Conservation (phyloP, 2,329 filamentous ascomycete species). For the Botrytis porri region DNA sequence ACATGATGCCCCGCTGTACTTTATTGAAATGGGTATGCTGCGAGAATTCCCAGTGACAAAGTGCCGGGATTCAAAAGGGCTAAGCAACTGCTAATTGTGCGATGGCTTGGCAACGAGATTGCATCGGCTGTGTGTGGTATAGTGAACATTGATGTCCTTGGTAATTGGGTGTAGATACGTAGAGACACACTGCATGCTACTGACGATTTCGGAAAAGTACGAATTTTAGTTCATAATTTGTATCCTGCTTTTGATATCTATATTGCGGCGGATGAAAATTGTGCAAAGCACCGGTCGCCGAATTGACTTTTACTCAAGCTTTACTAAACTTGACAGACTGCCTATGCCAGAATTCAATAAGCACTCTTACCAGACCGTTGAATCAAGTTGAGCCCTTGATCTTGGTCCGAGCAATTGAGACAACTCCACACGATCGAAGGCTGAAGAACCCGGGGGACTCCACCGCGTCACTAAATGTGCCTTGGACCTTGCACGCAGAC, state of each 20-base stretch:
- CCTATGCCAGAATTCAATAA: not conserved
- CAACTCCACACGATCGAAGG: slow-evolving; percentile 8
- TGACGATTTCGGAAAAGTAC: not conserved
- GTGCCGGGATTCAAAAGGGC: slow-evolving; percentile 17
- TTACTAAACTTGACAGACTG: not conserved
- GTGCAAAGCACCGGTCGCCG: not conserved
- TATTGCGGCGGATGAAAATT: no score
- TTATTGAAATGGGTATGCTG: slow-evolving; percentile 1
- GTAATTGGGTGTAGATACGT: slow-evolving; percentile 2
- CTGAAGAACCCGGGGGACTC: not conserved
- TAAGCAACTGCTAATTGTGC: slow-evolving; percentile 1
- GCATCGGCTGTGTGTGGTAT: not conserved
- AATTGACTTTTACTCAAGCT: not conserved
- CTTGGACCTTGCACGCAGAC: slow-evolving; percentile 1
- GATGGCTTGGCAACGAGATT: not conserved
- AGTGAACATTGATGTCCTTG: not conserved
- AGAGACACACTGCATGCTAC: not conserved
- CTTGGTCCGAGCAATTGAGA: slow-evolving; percentile 11
- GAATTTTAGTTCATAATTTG: not conserved
- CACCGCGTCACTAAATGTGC: not conserved
- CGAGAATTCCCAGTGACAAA: slow-evolving; percentile 17
- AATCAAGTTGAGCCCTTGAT: not conserved
- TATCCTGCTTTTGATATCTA: not conserved
- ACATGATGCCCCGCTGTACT: slow-evolving; percentile 2
- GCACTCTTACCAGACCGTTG: not conserved